phyloP scores from a whole-genome alignment of 2,329 filamentous ascomycete species.

The Endoconidiophora laricicola region DNA sequence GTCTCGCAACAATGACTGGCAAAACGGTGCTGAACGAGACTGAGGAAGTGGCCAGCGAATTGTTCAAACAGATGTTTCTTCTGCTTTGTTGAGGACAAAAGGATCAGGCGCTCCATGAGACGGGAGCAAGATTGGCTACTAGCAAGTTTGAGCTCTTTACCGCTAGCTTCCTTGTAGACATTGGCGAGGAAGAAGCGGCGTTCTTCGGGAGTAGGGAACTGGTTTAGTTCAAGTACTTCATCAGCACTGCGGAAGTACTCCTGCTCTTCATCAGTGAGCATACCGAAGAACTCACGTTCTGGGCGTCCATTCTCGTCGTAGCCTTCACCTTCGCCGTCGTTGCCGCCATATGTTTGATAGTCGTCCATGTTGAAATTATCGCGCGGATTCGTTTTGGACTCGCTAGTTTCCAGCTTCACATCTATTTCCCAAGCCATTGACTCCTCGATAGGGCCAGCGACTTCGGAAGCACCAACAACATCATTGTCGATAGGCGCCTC shows the following conservation, averaged over 20 bases:
- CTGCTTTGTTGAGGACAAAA: slow-evolving; percentile 60
- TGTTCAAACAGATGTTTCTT: slow-evolving; percentile 75
- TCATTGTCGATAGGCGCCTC: neutral
- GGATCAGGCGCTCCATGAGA: slow-evolving; percentile 78
- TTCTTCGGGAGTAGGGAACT: slow-evolving; percentile 65
- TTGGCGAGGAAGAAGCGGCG: slow-evolving; percentile 56
- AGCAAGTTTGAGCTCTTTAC: slow-evolving; percentile 90
- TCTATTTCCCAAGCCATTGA: slow-evolving; percentile 9
- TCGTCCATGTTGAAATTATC: slow-evolving; percentile 13
- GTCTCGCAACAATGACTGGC: slow-evolving; percentile 95
- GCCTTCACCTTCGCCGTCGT: slow-evolving; percentile 14
- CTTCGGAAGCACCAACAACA: neutral
- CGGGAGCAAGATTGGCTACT: slow-evolving; percentile 92
- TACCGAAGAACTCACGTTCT: slow-evolving; percentile 74
- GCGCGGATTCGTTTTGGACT: neutral
- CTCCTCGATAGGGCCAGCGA: neutral
- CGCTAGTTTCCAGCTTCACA: slow-evolving; percentile 1
- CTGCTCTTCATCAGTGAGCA: slow-evolving; percentile 83
- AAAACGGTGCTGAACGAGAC: slow-evolving; percentile 86
- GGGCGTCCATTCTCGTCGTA: slow-evolving; percentile 18
- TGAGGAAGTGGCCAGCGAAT: slow-evolving; percentile 73
- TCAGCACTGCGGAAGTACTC: slow-evolving; percentile 89
- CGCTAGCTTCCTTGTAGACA: slow-evolving; percentile 70
- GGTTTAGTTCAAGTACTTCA: slow-evolving; percentile 76
- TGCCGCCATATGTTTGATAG: slow-evolving; percentile 16